A percentile compares a stretch with the other conserved stretches of the same genome.
phyloP scores from a whole-genome alignment of 768 basidiomycete species.

The Pleurotus platypus region DNA sequence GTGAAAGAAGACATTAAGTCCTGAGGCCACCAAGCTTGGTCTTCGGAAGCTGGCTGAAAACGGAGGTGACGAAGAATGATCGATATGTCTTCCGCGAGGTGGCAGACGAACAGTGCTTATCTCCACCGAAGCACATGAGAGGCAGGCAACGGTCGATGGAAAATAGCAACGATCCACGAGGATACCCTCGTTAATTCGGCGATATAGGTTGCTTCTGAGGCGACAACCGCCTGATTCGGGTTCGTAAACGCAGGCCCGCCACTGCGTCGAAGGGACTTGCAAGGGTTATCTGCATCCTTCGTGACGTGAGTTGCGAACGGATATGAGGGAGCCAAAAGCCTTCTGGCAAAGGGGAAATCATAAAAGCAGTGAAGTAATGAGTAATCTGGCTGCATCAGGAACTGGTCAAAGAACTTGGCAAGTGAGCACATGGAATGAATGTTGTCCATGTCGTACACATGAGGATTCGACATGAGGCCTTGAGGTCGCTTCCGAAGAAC shows the following conservation, averaged over 20 bases:
- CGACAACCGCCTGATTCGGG: background rate
- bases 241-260: background rate
- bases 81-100: background rate
- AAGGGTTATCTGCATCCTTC: too few relatives aligned
- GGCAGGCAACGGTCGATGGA: background rate
- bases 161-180: background rate
- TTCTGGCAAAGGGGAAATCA: too few relatives aligned
- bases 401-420: background rate
- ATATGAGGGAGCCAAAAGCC: too few relatives aligned
- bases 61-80: background rate
- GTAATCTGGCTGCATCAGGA: too few relatives aligned
- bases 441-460: background rate
- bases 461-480: background rate
- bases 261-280: too few relatives aligned
- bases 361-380: too few relatives aligned
- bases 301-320: too few relatives aligned
- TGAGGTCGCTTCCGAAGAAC: background rate
- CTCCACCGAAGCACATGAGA: constrained; percentile 1
- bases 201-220: background rate
- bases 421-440: constrained; percentile 4
- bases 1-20: background rate
- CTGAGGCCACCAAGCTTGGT: background rate
- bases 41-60: background rate
- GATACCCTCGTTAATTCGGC: background rate
- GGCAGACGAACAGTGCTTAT: background rate